phyloP scores from a whole-genome alignment of 2,329 filamentous ascomycete genomes.

The Alternaria brassicae region DNA sequence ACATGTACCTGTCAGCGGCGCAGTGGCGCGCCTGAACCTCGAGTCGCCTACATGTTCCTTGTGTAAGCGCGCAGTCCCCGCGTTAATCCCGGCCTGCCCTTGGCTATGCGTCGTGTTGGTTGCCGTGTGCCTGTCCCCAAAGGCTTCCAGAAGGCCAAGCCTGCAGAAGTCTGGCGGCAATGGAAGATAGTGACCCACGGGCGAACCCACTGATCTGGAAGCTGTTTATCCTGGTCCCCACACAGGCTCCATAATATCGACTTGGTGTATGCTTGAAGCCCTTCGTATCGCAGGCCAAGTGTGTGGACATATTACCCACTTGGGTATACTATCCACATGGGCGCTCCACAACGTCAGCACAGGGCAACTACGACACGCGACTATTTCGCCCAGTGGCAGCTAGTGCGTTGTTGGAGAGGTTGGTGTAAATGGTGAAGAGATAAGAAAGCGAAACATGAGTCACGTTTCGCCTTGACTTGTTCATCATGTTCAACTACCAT shows the following conservation, averaged over 20 bases:
- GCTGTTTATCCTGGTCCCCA: conserved; percentile 1
- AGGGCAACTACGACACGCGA: not conserved
- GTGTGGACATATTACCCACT: conserved; percentile 8
- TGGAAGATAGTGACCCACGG: not conserved
- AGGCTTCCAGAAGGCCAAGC: conserved; percentile 5
- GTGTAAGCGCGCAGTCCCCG: conserved; percentile 9
- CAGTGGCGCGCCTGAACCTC: not conserved
- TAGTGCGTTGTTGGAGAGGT: not conserved
- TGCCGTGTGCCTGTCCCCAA: conserved; percentile 1
- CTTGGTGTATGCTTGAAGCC: conserved; percentile 4
- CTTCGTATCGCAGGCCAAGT: not conserved
- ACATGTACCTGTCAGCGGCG: conserved; percentile 2
- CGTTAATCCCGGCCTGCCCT: conserved; percentile 12
- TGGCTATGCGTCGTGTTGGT: not conserved
- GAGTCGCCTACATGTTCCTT: not conserved
- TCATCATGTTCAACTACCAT: not conserved
- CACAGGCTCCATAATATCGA: conserved; percentile 2
- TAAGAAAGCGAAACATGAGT: not conserved
- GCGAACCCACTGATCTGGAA: conserved; percentile 5
- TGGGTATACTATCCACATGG: not conserved
- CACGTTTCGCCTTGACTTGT: not conserved
- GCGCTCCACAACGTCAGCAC: not conserved
- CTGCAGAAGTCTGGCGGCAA: not conserved
- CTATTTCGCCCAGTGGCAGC: not conserved
- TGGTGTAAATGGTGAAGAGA: not conserved